Base-by-base conservation (phyloP, 2,329 filamentous ascomycete genomes). In the Aspergillus proliferans region DNA sequence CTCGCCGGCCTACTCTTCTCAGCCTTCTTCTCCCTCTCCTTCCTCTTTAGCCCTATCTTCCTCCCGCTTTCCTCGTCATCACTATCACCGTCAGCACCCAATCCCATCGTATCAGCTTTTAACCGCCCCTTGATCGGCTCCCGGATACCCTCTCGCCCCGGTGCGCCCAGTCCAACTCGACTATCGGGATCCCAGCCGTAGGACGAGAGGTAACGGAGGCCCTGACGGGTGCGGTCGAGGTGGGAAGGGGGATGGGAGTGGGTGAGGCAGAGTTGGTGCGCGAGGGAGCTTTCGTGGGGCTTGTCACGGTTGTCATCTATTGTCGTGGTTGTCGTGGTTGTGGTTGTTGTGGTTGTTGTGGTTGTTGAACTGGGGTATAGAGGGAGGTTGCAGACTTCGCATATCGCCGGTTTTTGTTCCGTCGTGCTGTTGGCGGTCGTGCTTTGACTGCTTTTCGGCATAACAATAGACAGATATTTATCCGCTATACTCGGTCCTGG, bases 51-150 rank as follows among this genome's bases (percentile, higher is more conserved):
- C 62, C 52, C 62, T 67, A 14, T 8, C 39, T 14, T 24, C 18
- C 10, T 24, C 39, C 52, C 19, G 8, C 74, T 43, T 56, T 57
- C 33, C 57, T 58, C 41, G 58, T 59, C 33, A 48, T 52, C 22
- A 26, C 19, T n/a, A 48, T 64, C 61, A 28, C 72, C 56, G 4
- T 72, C 65, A 39, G 77, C 75, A 0, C 90, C 89, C 22, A 95
- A 68, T 0, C 91, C 92, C 6, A 86, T 72, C 3, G 80, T 89
- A 62, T 92, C 82, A 40, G 84, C 79, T 69, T 95, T 95, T 47
- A 79, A 73, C 50, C 76, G 79, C 1, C 81, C 73, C 63, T 89
- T 89, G 53, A 96, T 76, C 1, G 91, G 91, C 55, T 83, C 84
- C 38, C 85, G 76, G 52, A 88, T 84, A 3, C 91, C 91, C 56